These are phyloP conservation scores for Eleusine indica DNA, from an alignment of 176 grass and related monocot genomes.

Conservation along the genomic window DNA sequence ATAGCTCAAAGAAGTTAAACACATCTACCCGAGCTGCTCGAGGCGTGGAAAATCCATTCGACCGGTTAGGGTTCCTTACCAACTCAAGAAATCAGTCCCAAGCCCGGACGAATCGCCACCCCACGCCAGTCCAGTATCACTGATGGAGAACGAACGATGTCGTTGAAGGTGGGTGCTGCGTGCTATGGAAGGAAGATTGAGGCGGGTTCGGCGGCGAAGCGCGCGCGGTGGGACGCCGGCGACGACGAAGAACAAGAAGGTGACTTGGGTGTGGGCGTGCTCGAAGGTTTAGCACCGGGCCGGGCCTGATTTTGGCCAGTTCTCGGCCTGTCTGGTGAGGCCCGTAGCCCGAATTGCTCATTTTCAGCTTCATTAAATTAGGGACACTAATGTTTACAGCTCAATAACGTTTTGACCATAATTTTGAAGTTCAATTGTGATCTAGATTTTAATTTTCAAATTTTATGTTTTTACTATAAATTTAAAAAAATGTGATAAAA, in stretches of 20 bases:
- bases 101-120: background rate
- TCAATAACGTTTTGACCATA: too few relatives aligned
- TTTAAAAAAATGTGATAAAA: too few relatives aligned
- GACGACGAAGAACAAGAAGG: background rate
- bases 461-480: too few relatives aligned
- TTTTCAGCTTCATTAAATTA: background rate
- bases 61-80: slow-evolving; percentile 7
- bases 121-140: background rate
- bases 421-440: too few relatives aligned
- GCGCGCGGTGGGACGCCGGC: background rate
- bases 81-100: background rate
- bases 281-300: background rate
- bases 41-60: background rate
- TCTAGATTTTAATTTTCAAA: too few relatives aligned
- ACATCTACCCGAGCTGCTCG: background rate
- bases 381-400: too few relatives aligned
- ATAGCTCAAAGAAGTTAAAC: background rate
- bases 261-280: background rate
- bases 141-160: background rate
- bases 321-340: background rate
- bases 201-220: background rate
- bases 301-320: background rate
- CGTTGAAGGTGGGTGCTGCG: background rate
- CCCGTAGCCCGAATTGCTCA: background rate
- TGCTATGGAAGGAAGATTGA: too few relatives aligned